A percentile compares a stretch with the other conserved stretches of the same genome.
phyloP scores from a whole-genome alignment of 2,329 filamentous ascomycete species.

The Triangularia verruculosa region DNA sequence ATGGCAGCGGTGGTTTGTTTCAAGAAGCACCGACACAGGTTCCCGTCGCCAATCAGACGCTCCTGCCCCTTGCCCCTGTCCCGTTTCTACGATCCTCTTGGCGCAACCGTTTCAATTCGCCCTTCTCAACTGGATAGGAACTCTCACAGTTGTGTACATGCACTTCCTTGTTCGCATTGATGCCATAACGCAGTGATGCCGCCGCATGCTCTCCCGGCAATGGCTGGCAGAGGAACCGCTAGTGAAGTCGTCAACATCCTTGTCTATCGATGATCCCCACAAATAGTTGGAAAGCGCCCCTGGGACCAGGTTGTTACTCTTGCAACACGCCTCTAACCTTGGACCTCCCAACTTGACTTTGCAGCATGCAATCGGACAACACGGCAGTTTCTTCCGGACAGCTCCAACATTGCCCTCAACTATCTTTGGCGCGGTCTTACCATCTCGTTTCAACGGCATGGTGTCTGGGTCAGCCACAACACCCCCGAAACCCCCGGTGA shows the following conservation, averaged over 20 bases:
- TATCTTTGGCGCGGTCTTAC: constrained; percentile 2
- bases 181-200: not conserved
- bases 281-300: not conserved
- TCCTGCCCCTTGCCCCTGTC: not conserved
- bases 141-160: not conserved
- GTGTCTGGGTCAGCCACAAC: constrained; percentile 10
- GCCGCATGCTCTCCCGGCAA: not conserved
- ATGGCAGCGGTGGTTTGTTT: constrained; percentile 7
- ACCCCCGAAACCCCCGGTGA: constrained; percentile 1
- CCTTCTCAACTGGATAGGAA: not conserved
- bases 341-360: constrained; percentile 1
- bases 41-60: constrained; percentile 12
- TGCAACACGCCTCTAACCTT: not conserved
- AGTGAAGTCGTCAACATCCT: constrained; percentile 7
- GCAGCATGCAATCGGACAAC: not conserved
- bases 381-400: not conserved
- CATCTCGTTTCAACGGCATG: not conserved
- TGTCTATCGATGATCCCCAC: not conserved
- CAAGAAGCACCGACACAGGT: not conserved
- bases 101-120: constrained; percentile 5
- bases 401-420: not conserved
- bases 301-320: not conserved
- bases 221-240: not conserved
- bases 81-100: constrained; percentile 1
- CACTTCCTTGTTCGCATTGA: not conserved